Evolutionary conservation across 192 early-diverging fungal genomes (phyloP).

Genomic region (Coemansia sp.): DNA sequence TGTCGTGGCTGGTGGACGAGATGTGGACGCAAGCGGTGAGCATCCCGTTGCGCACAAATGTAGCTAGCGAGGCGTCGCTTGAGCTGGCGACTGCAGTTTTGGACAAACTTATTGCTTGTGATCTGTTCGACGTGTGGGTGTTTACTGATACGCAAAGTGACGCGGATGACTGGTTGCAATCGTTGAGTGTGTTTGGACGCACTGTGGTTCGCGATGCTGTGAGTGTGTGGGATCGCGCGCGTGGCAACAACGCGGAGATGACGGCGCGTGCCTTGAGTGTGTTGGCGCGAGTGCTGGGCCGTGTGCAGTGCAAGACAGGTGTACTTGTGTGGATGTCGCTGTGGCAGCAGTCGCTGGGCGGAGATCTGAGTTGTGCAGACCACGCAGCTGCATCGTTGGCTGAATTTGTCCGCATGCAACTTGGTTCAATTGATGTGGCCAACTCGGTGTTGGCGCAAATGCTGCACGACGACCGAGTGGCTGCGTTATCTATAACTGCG

Average conservation of each 20-base stretch:
- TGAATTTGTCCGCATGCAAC: background rate
- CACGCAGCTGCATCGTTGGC: slow-evolving; percentile 1
- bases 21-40: slow-evolving; percentile 20
- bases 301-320: background rate
- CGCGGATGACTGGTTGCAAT: background rate
- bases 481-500: slow-evolving; percentile 2
- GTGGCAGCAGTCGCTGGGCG: slow-evolving; percentile 23
- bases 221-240: background rate
- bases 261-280: background rate
- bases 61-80: background rate
- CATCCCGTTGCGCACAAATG: background rate
- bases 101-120: background rate
- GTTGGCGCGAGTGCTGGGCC: background rate
- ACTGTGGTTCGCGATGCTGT: slow-evolving; percentile 20
- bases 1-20: slow-evolving; percentile 16
- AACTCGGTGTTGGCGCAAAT: slow-evolving; percentile 1
- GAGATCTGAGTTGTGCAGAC: background rate
- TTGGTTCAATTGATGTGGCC: background rate
- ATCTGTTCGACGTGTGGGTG: background rate
- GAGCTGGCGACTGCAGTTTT: background rate
- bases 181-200: slow-evolving; percentile 8
- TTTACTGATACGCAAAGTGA: background rate
- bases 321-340: slow-evolving; percentile 27
- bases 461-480: background rate
- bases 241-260: background rate